Evolutionary conservation across 2,329 filamentous ascomycete species (phyloP), one percentile per base, ranked within the genome.

Genomic region (Salinomyces thailandicus): DNA sequence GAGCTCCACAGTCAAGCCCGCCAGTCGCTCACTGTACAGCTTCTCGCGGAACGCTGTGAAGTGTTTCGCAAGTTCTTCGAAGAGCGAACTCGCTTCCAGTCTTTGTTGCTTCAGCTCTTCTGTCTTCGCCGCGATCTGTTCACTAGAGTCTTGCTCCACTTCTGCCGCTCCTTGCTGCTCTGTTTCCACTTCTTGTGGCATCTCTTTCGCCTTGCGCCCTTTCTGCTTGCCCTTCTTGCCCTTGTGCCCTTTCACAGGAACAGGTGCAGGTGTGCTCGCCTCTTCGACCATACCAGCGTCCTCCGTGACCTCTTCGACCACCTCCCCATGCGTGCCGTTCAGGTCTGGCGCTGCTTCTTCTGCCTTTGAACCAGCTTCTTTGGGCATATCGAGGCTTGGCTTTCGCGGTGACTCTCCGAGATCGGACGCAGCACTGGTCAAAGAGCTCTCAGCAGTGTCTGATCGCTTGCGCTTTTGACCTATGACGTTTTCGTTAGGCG

Each of bases 21-120:
- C 79, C 15, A 98, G 72, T 44, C 85, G 77, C 59, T 96, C 89
- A 54, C 91, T 85, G 59, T 87, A 91, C 28, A 95, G 72, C 79
- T 77, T 79, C 46, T 86, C 86, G 52, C 86, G 76, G 54, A 96
- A 84, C 13, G 81, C 73, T 41, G 80, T 77, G 62, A 98, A 98
- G 55, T 91, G 84, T 58, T 81, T 81, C 57, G 96, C 89, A 29
- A 98, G 81, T 13, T 75, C 73, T 13, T 76, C 71, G 50, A 95
- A 57, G 11, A 45, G 41, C 2, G 41, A 42, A 2, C 51, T 46
- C 14, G 53, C 53, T 27, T 50, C 48, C 18, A 43, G 42, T 30
- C 50, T 52, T 17, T 47, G 60, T 59, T 62, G 61, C 65, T 64
- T 58, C 51, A 70, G 69, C 60, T 73, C 70, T 48, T 72, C 69